Conservation (phyloP, 495 filamentous ascomycete genomes). For the Talaromyces adpressus region DNA sequence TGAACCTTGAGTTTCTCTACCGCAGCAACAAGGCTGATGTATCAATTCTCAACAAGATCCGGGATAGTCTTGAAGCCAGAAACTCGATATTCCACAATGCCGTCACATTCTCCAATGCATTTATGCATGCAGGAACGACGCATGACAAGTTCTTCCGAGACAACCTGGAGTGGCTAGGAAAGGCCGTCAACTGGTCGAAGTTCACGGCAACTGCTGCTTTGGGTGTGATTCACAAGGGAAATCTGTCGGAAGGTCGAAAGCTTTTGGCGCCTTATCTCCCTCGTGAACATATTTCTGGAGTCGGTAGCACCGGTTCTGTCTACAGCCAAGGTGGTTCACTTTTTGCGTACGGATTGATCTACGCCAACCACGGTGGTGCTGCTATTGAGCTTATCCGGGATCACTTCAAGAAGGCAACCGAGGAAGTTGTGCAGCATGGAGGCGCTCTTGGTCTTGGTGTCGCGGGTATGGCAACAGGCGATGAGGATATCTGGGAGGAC, state of each 20-base stretch:
- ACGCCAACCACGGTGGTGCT: conserved; percentile 92
- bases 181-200: conserved; percentile 99
- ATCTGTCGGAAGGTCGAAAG: conserved; percentile 86
- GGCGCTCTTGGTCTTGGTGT: conserved; percentile 93
- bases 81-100: conserved; percentile 99
- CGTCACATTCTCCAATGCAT: conserved; percentile 94
- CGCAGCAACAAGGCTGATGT: conserved; percentile 86
- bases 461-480: conserved; percentile 94
- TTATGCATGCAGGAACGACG: conserved; percentile 99
- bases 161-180: conserved; percentile 96
- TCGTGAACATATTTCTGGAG: conserved; percentile 51
- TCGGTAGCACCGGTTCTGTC: conserved; percentile 66
- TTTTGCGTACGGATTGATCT: conserved; percentile 93
- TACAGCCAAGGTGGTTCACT: conserved; percentile 96
- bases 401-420: conserved; percentile 77
- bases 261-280: conserved; percentile 93
- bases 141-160: conserved; percentile 97
- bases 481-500: conserved; percentile 84
- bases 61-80: conserved; percentile 87
- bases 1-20: conserved; percentile 94
- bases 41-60: conserved; percentile 88
- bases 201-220: conserved; percentile 96
- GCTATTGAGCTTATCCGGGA: conserved; percentile 83
- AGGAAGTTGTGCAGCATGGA: conserved; percentile 96
- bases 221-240: conserved; percentile 94